phyloP scores from a whole-genome alignment of 1,139 yeast species.

The Blastobotrys illinoisensis region DNA sequence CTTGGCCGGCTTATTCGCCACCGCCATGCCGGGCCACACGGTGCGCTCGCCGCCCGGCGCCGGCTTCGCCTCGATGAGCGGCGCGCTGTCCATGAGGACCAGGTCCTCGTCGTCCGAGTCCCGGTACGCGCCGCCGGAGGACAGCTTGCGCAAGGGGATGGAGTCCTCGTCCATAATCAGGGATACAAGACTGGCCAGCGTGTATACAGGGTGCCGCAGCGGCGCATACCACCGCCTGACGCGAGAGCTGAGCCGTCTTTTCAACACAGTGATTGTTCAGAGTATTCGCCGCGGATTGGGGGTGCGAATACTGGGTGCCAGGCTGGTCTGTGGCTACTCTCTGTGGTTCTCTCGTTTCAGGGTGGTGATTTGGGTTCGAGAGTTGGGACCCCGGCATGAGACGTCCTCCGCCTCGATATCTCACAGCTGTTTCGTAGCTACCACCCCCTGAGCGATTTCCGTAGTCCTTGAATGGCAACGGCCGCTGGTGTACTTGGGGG shows the following conservation, averaged over 20 bases:
- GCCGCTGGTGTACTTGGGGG: no score
- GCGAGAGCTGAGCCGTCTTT: not conserved
- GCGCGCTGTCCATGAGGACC: slow-evolving; percentile 13
- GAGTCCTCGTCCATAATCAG: slow-evolving; percentile 12
- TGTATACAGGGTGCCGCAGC: slow-evolving; percentile 12
- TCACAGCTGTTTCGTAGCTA: no score
- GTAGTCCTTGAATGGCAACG: no score
- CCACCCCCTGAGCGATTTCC: no score
- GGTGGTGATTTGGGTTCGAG: not conserved
- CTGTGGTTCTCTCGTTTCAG: not conserved
- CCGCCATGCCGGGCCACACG: slow-evolving; percentile 12
- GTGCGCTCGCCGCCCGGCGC: slow-evolving; percentile 10
- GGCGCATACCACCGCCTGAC: slow-evolving; percentile 18
- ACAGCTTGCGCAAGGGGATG: slow-evolving; percentile 18
- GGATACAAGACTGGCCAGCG: slow-evolving; percentile 4
- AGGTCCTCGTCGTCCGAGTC: slow-evolving; percentile 13
- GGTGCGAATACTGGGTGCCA: not conserved
- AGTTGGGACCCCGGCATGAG: not conserved
- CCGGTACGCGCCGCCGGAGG: slow-evolving; percentile 10
- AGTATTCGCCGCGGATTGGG: not conserved
- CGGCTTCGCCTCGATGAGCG: slow-evolving; percentile 10
- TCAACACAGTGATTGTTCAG: not conserved
- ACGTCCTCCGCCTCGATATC: no score
- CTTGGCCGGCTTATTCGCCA: slow-evolving; percentile 18
- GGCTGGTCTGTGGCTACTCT: no score